Base-by-base conservation (phyloP, 2,329 filamentous ascomycete species). In the Calonectria multiphialidica region DNA sequence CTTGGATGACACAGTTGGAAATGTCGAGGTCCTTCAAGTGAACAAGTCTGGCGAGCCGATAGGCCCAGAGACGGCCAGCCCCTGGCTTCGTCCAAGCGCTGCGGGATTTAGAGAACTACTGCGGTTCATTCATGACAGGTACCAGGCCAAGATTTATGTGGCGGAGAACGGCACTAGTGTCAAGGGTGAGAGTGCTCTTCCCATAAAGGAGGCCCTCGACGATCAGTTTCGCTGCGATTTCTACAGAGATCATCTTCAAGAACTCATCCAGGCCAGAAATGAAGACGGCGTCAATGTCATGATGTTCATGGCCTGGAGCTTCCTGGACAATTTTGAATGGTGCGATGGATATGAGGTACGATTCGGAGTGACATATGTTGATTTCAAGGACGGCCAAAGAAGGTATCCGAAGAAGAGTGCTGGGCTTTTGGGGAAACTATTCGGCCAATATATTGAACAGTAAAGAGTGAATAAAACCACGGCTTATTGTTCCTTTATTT, bases 1-100 rank as follows among this genome's bases (percentile, higher is more conserved):
- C 0, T 42, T 57, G 9, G 72, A 68, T 13, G 75, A 76, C 28
- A 71, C 47, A 8, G 68, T 73, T 2, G 74, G 75, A 0, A 76
- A 76, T 0, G 35, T 76, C 0, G 75, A 76, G 3, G 72, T 73
- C 2, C 49, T 74, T 0, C 74, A 75, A 12, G 21, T 53, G 2
- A 76, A 76, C 50, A 76, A 67, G 2, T 44, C 50, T 0, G 72
- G 74, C 1, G 61, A 68, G 0, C 59, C 69, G 0, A 57, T 76
- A 6, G 72, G 74, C 1, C 28, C 45, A 1, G 63, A 74, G 23
- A 73, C 68, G 21, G 74, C 72, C 0, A 25, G 76, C 0, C 67
- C 68, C n/a, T 53, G 49, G 49, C 25, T 53, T 3, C 49, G 49
- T 2, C 28, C 49, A 1, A 16, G 49, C 25, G 13, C 49, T 9